Base-by-base conservation (phyloP, 495 filamentous ascomycete species). In the Xylaria sp. region DNA sequence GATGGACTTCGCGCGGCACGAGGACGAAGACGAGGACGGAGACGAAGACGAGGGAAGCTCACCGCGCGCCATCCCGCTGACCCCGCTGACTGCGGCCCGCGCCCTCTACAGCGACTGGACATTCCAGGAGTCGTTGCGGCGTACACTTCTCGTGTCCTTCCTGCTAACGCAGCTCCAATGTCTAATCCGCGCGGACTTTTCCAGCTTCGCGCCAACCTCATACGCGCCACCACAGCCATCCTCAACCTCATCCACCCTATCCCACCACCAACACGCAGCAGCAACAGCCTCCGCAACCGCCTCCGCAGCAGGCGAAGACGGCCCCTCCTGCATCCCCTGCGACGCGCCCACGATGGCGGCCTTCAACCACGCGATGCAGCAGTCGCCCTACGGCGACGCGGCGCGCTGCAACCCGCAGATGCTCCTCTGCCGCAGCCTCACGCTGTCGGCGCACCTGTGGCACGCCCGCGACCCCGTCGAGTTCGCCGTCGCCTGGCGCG, bases 361-460 rank as follows among this genome's bases (percentile, higher is more conserved):
- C 12, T 21, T 69, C 40, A 41, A 26, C 17, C 29, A 52, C 11
- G 61, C 68, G n/a, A 11, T 71, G 43, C 61, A 48, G 8, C 19
- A 61, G 24, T 21, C 48, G 3, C 35, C 44, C 11, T 40, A 40
- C 40, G 5, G 3, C 50, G 69, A 65, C 15, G 19, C 15, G 15
- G 37, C 74, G 9, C 3, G 44, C 0, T 87, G 83, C 57, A 81
- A 85, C 61, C 72, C 78, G 0, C 76, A 71, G 21, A 68, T 84
- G 17, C 75, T 77, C 0, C 67, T 83, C 5, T 74, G 78, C 3
- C 82, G 83, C 67, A 76, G 80, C 11, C 82, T 82, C 76, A 85
- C 85, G 46, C 29, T 82, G 12, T 87, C 85, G 4, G 80, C 82
- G 24, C 78, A 84, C 71, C 73, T 88, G 37, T 88, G 86, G 86